phyloP scores from a whole-genome alignment of 2,329 filamentous ascomycete species.

The Colletotrichum spaethianum region DNA sequence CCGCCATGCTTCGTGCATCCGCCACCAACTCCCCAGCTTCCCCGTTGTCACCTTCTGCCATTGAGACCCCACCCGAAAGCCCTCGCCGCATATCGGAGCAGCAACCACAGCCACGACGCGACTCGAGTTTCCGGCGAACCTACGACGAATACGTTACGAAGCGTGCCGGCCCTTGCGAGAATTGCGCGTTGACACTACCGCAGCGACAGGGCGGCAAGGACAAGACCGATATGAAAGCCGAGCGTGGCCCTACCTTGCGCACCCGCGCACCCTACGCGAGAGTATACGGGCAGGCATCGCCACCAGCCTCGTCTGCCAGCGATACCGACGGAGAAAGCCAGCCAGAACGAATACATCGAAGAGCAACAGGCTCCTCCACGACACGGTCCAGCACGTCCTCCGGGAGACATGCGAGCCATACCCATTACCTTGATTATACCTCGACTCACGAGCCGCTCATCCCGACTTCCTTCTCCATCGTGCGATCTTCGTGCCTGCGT shows the following conservation, averaged over 20 bases:
- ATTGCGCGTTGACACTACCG: slow-evolving; percentile 77
- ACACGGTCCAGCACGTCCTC: slow-evolving; percentile 70
- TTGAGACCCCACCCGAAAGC: slow-evolving; percentile 73
- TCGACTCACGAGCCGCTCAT: slow-evolving; percentile 76
- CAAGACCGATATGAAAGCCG: slow-evolving; percentile 51
- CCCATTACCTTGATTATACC: slow-evolving; percentile 77
- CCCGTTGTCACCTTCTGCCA: slow-evolving; percentile 54
- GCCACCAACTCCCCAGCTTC: slow-evolving; percentile 50
- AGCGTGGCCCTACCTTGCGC: slow-evolving; percentile 69
- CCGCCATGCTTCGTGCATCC: slow-evolving; percentile 58
- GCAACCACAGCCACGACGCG: slow-evolving; percentile 57
- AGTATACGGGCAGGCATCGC: slow-evolving; percentile 68
- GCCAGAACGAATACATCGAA: slow-evolving; percentile 55
- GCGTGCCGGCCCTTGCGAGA: slow-evolving; percentile 75
- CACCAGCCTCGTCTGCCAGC: slow-evolving; percentile 63
- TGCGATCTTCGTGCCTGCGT: slow-evolving; percentile 76
- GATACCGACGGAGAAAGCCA: slow-evolving; percentile 68
- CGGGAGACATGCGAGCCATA: slow-evolving; percentile 71
- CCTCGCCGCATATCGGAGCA: slow-evolving; percentile 60
- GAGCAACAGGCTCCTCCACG: slow-evolving; percentile 61
- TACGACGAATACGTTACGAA: slow-evolving; percentile 77
- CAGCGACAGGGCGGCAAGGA: slow-evolving; percentile 55
- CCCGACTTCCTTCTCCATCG: slow-evolving; percentile 75
- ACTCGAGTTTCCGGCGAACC: slow-evolving; percentile 73
- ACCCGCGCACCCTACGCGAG: slow-evolving; percentile 73